phyloP scores from a whole-genome alignment of 192 early-diverging fungal species.

The Podila verticillata region DNA sequence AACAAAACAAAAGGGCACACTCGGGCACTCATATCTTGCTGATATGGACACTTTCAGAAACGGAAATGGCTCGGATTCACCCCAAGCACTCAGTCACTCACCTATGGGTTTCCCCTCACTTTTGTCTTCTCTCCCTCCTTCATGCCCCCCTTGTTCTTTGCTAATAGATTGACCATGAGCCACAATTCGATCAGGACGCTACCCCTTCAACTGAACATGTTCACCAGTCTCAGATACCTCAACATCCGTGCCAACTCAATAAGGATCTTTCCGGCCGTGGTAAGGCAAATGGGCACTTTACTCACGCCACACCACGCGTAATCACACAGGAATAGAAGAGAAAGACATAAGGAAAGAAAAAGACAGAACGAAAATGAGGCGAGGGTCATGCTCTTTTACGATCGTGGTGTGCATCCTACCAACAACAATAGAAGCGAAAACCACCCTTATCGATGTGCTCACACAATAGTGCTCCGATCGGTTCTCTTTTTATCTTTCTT shows the following conservation, averaged over 20 bases:
- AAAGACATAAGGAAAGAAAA: neutral
- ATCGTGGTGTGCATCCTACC: no score
- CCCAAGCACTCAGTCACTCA: no score
- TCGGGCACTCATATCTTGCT: no score
- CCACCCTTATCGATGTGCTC: no score
- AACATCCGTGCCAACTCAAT: conserved; percentile 52
- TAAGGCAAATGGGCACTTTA: conserved; percentile 10
- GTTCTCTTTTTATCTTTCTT: conserved; percentile 3
- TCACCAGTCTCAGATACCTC: conserved; percentile 50
- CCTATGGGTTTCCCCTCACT: no score
- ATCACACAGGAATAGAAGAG: neutral
- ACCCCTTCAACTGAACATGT: conserved; percentile 52
- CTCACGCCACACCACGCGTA: no score
- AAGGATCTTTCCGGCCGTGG: conserved; percentile 51
- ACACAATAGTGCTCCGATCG: neutral
- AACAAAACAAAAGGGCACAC: no score
- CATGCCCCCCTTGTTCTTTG: neutral
- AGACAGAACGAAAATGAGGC: neutral
- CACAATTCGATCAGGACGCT: conserved; percentile 49
- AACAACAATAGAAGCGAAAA: no score
- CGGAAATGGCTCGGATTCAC: no score
- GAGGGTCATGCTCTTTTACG: neutral
- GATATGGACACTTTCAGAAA: no score
- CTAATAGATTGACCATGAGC: conserved; percentile 47
- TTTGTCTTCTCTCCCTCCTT: no score